These are phyloP conservation scores for Gonapodya sp. DNA, from an alignment of 192 early-diverging fungal species.

Conservation along the genomic window DNA sequence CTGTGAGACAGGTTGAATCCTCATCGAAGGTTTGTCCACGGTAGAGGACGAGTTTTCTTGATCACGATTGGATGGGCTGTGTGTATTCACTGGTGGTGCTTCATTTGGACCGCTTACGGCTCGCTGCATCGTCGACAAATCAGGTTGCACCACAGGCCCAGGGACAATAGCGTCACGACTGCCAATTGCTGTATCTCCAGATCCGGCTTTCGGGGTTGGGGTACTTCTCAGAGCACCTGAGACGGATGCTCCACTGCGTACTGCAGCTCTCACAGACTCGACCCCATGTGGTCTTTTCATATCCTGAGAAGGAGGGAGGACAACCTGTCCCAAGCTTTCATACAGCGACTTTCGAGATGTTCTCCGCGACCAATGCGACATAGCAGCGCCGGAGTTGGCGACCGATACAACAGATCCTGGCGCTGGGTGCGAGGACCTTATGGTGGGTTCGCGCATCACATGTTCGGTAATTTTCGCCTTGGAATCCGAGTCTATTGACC, in stretches of 20 bases:
- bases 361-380: too few relatives aligned
- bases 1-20: neutral
- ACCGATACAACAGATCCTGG: neutral
- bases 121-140: too few relatives aligned
- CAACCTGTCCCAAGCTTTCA: neutral
- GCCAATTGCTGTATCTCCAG: too few relatives aligned
- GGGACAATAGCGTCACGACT: too few relatives aligned
- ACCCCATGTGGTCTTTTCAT: neutral
- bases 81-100: too few relatives aligned
- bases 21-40: neutral
- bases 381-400: too few relatives aligned
- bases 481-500: neutral
- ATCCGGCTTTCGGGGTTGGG: too few relatives aligned
- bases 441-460: neutral
- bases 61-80: neutral
- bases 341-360: neutral
- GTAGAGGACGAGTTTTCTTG: neutral
- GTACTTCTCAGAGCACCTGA: neutral
- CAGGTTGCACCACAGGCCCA: too few relatives aligned
- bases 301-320: neutral
- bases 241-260: neutral
- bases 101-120: too few relatives aligned
- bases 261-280: neutral
- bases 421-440: neutral
- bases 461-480: neutral